Evolutionary conservation across 2,329 filamentous ascomycete genomes (phyloP), one percentile per base, ranked within the genome.

Genomic region (Aspergillus latus): DNA sequence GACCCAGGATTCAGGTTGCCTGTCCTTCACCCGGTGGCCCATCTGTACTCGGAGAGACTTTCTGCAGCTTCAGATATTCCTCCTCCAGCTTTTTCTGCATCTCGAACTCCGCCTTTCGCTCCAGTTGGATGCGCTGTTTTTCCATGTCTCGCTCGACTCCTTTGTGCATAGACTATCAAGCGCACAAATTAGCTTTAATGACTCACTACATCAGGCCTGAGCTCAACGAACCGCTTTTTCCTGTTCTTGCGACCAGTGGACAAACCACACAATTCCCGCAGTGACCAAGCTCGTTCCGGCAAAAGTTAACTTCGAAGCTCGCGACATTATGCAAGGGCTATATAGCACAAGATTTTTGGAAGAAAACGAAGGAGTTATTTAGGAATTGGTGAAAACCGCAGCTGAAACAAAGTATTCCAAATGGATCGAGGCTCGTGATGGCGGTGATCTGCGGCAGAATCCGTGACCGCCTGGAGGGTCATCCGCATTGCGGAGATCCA

Each of bases 121-220:
- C 94, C 63, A 85, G 84, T 77, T 97, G 97, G 63, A 97, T 73
- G 45, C 89, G 86, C 72, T 96, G 92, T 70, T 95, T 91, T 70
- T 97, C 93, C 81, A 97, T 89, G 69, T 99, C 94, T 62, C 93
- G 89, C 62, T 97, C 80, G 42, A 99, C 94, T 44, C 94, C 94
- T 64, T 88, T 85, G 70, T 99, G 94, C 94, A 99, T 99, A 56
- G 90, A 89, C 94, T 76, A 61, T 47, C 16, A 16, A 28, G 13
- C 32, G 36, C 46, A 53, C 47, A 47, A 46, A 52, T 57, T 16
- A 57, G 42, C 37, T 40, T 7, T 7, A 32, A 34, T 4, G 10
- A 36, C 8, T 11, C 4, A 32, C 32, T 21, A 47, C 30, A 34
- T n/a, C n/a, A 34, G 49, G 9, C 11, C 48, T 30, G 28, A 15